Evolutionary conservation across 768 basidiomycete genomes (phyloP), one percentile per base, ranked within the genome.

Genomic region (Leccinum olivaceopallidum): DNA sequence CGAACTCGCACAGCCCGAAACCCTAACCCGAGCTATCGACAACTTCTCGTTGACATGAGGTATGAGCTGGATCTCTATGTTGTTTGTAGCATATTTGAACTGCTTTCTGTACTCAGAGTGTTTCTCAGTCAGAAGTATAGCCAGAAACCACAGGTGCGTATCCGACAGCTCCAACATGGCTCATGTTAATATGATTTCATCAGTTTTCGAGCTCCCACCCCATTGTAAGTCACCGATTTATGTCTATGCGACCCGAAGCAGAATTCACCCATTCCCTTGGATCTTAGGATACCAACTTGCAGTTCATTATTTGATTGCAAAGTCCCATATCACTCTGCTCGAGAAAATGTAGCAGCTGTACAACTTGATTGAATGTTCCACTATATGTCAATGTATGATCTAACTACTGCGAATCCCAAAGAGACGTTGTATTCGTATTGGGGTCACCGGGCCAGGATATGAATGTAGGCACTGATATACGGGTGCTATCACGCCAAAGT

Each of bases 71-170:
- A 6, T 36, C 14, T 30, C 22, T 42, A 18, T 42, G 13, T 24
- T n/a, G 10, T 24, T 37, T 14, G 49, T 6, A 6, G 16, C n/a
- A n/a, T 44, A 12, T 49, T 16, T 56, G 49, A 56, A 57, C 28
- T 36, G 20, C 14, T 32, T 22, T 26, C 24, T 32, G 26, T 48
- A 5, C 12, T 20, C 37, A 82, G 80, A 28, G 70, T 65, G 22
- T 78, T 81, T 63, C 71, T 85, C 47, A 69, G 70, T 28, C 63
- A 69, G 59, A 80, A 81, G 60, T 86, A 85, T 63, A 79, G 73
- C 49, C 84, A 86, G 75, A 85, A 83, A 68, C 85, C 85, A 4
- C 85, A 85, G 73, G 73, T 74, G 49, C 22, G 69, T 69, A 12
- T 34, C 10, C 5, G 12, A 53, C 30, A 2, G 6, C 6, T 7